These are phyloP conservation scores for Osmozyma mogii DNA, from an alignment of 805 yeast species.

Conservation along the genomic window DNA sequence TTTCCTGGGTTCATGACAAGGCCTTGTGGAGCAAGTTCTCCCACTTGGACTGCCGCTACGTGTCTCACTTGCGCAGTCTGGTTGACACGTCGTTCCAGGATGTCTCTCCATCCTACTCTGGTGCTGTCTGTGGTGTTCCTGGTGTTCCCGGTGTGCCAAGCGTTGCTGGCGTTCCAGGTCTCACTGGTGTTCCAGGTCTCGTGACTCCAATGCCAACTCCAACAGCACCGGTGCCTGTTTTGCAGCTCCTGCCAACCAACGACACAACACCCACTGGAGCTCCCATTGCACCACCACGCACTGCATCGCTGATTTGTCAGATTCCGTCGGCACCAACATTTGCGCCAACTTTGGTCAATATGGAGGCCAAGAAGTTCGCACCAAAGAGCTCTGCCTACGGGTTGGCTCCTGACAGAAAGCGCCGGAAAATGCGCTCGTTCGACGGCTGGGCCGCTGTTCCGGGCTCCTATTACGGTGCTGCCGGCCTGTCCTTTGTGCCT, in stretches of 20 bases:
- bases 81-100: background rate
- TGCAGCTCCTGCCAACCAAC: conserved; percentile 2
- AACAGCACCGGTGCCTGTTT: conserved; percentile 4
- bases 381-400: no score
- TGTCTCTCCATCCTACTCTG: background rate
- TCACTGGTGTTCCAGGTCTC: conserved; percentile 1
- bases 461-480: no score
- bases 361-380: no score
- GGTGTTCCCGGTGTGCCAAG: background rate
- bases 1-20: conserved; percentile 6
- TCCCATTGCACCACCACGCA: conserved; percentile 2
- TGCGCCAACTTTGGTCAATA: no score
- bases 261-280: background rate
- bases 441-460: no score
- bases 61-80: background rate
- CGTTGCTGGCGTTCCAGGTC: no score
- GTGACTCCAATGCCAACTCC: conserved; percentile 1
- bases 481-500: no score
- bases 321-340: no score
- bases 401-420: no score
- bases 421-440: no score
- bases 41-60: conserved; percentile 1
- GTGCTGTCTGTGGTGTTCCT: background rate
- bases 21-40: conserved; percentile 6
- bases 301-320: no score